Evolutionary conservation across 2,329 filamentous ascomycete genomes (phyloP), one percentile per base, ranked within the genome.

Genomic region (Arthroderma uncinatum): DNA sequence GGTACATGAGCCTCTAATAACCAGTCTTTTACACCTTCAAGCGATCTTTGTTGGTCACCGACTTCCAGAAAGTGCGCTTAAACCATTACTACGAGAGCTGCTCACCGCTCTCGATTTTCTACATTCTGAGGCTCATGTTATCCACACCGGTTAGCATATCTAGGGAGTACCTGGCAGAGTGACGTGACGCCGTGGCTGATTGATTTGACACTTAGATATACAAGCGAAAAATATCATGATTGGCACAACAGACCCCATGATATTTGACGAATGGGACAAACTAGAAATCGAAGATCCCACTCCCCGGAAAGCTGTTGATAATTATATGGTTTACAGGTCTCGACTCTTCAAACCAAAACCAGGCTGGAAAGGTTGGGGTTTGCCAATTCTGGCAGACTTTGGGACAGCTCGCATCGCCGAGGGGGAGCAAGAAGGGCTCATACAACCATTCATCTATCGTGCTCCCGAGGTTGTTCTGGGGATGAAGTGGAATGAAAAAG

Each of bases 361-460:
- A 61, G 19, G 39, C 3, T 21, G 21, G 1, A 33, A 12, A 5
- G 28, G 36, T 12, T 54, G 23, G 58, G 61, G 30, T 57, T 59
- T 54, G 59, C 64, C 34, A 56, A 57, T 53, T 53, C 59, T 40
- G 53, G 62, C 57, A 36, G 65, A 68, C 52, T 67, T 69, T 54
- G 65, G 65, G 5, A 19, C 62, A 7, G 64, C 66, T 8, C 60
- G 59, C 6, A 63, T 60, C 53, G 67, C 64, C 33, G 56, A 61
- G 39, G 61, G 68, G 66, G 50, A 50, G 9, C 37, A 70, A 64
- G 58, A 78, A 70, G 62, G 73, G 65, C 42, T 72, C 66, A 61
- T 78, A 71, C 36, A 80, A 66, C 66, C 65, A 14, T 61, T 64
- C 48, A 58, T 61, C 5, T 68, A 67, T 50, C 64, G 64, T 50